Evolutionary conservation across 2,329 filamentous ascomycete species (phyloP), one percentile per base, ranked within the genome.

Genomic region (Colletotrichum camelliae): DNA sequence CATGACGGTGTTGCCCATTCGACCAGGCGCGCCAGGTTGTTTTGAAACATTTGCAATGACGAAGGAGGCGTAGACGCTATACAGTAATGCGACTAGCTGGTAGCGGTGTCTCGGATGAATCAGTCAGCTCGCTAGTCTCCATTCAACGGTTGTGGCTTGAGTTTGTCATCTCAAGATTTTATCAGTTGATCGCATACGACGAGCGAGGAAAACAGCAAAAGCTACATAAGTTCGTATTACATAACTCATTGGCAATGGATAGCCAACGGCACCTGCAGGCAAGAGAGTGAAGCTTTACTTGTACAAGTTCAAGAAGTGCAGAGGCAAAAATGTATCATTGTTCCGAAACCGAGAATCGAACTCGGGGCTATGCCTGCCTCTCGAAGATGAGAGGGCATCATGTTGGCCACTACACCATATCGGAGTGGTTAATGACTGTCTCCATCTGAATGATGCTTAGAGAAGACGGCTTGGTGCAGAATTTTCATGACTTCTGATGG

Each of bases 311-410:
- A 27, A 27, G 24, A 7, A n/a, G 18, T 48, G 10, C 43, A 48
- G 10, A 21, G 43, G n/a, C n/a, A 52, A 52, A 52, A 21, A 13
- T 21, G 4, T 0, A 7, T 4, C 12, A 52, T 15, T 21, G 21
- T 65, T 43, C 61, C 61, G 61, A 65, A 65, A 65, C 62, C 62
- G 62, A 65, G 62, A 65, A 65, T 65, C 62, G 62, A 65, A 65
- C 62, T 65, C 62, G 62, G 62, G 62, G 62, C 62, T 65, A 65
- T 65, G 62, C 62, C 62, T 65, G 27, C 62, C 62, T 48, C 62
- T 48, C 37, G 18, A 10, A 7, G 15, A 48, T 65, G 62, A 65
- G 62, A 65, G 62, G 62, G 35, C 62, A 65, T 65, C 62, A 65
- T 65, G 62, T 65, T 65, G 24, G 62, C 62, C 62, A 65, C 62